These are phyloP conservation scores for Suillus americanus DNA, from an alignment of 768 basidiomycete genomes.

Conservation along the genomic window DNA sequence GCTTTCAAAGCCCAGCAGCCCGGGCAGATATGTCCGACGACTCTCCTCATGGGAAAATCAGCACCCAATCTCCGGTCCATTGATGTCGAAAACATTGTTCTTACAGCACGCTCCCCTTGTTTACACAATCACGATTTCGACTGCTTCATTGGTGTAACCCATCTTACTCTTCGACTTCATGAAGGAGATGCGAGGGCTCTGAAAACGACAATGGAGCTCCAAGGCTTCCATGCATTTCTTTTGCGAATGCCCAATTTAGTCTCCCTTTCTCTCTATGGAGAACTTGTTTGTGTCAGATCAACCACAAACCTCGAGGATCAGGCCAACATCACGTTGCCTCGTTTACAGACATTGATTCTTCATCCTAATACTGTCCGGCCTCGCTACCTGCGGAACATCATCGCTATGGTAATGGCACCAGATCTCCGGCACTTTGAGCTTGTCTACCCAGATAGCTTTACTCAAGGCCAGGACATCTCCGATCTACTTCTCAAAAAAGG, in stretches of 20 bases:
- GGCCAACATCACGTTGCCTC: conserved; percentile 18
- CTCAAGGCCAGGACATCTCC: conserved; percentile 25
- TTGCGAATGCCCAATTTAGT: conserved; percentile 22
- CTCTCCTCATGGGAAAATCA: conserved; percentile 22
- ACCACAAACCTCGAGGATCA: conserved; percentile 10
- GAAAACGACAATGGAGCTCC: conserved; percentile 29
- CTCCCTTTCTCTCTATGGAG: conserved; percentile 27
- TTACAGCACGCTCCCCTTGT: conserved; percentile 19
- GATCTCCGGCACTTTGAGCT: conserved; percentile 32
- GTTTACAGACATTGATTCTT: conserved; percentile 29
- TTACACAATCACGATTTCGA: conserved; percentile 16
- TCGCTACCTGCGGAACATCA: conserved; percentile 30
- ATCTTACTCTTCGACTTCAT: conserved; percentile 28
- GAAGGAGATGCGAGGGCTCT: conserved; percentile 26
- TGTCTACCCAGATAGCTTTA: conserved; percentile 30
- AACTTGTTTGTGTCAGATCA: conserved; percentile 27
- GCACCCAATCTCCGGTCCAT: conserved; percentile 24
- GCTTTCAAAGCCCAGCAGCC: conserved; percentile 30
- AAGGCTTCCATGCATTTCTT: conserved; percentile 25
- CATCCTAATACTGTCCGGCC: conserved; percentile 32
- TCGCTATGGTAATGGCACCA: conserved; percentile 28
- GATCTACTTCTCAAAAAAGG: conserved; percentile 23
- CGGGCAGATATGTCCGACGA: conserved; percentile 26
- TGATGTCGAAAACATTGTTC: conserved; percentile 28
- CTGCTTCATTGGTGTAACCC: conserved; percentile 22